phyloP scores from a whole-genome alignment of 345 rosid species.

The Rhizophora mangle region DNA sequence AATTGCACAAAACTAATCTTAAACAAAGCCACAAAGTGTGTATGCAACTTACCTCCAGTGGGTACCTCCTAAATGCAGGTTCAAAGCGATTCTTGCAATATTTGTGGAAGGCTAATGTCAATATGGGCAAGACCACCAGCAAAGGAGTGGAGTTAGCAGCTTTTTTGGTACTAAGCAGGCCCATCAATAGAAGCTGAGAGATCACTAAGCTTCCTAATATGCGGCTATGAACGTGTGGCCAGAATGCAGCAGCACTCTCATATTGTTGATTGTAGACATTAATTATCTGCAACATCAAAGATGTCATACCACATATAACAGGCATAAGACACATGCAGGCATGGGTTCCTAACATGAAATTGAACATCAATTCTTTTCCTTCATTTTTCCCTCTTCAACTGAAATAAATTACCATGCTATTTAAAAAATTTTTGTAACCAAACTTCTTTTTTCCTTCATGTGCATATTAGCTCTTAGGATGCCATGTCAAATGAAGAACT shows the following conservation, averaged over 20 bases:
- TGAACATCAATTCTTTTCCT: neutral
- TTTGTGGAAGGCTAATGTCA: conserved; percentile 80
- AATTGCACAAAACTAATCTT: too few relatives aligned
- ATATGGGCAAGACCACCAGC: conserved; percentile 67
- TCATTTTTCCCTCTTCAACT: too few relatives aligned
- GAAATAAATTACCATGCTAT: too few relatives aligned
- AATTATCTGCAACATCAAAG: conserved; percentile 50
- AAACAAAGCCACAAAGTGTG: neutral
- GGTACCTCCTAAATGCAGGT: conserved; percentile 86
- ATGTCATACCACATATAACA: neutral
- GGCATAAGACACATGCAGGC: neutral
- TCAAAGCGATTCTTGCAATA: conserved; percentile 92
- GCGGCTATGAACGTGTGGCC: conserved; percentile 94
- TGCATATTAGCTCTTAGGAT: too few relatives aligned
- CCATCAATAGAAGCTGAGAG: conserved; percentile 82
- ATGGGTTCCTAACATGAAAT: neutral
- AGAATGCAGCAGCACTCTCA: conserved; percentile 95
- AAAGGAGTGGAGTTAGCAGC: conserved; percentile 93
- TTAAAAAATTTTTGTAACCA: too few relatives aligned
- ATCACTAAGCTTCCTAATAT: conserved; percentile 80
- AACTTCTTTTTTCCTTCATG: too few relatives aligned
- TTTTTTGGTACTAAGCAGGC: conserved; percentile 78
- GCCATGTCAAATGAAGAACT: too few relatives aligned
- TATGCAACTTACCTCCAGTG: conserved; percentile 62
- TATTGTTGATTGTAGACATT: conserved; percentile 90